phyloP scores from a whole-genome alignment of 1,284 basidiomycete genomes.

The Malassezia restricta region DNA sequence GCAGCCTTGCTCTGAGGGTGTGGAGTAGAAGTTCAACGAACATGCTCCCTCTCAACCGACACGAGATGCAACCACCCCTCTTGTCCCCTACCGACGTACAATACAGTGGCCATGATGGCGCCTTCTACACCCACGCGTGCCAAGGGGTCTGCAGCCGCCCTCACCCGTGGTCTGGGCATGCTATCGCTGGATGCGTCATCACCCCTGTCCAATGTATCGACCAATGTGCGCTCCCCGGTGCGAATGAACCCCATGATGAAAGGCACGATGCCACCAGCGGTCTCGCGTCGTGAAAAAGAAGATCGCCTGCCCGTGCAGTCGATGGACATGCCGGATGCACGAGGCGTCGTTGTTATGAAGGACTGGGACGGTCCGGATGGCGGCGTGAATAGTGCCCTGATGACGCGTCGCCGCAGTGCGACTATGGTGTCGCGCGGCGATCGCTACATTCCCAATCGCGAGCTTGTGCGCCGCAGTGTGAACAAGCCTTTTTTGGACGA shows the following conservation, averaged over 20 bases:
- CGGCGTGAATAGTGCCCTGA: conserved; percentile 1
- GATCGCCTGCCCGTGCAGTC: conserved; percentile 18
- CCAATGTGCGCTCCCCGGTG: conserved; percentile 25
- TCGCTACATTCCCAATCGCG: conserved; percentile 39
- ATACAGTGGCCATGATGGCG: not conserved
- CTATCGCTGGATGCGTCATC: conserved; percentile 16
- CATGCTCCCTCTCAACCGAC: not conserved
- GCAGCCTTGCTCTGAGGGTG: too few relatives aligned
- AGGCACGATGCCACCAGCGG: not conserved
- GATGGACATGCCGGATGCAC: conserved; percentile 16
- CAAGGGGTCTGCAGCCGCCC: conserved; percentile 1
- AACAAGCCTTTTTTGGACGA: conserved; percentile 21
- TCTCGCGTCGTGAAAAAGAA: conserved; percentile 19
- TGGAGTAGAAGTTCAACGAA: not conserved
- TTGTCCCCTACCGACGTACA: too few relatives aligned
- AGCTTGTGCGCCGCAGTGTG: conserved; percentile 23
- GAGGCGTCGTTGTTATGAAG: conserved; percentile 18
- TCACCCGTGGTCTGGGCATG: conserved; percentile 7
- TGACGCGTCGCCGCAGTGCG: conserved; percentile 20
- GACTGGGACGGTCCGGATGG: conserved; percentile 32
- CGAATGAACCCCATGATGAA: conserved; percentile 15
- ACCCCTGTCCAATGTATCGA: conserved; percentile 26
- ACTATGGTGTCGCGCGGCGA: conserved; percentile 31
- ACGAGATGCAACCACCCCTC: too few relatives aligned
- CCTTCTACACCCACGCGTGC: conserved; percentile 12